Conservation (phyloP, 129 eudicot species). For the Chrysanthemum lavandulifolium region DNA sequence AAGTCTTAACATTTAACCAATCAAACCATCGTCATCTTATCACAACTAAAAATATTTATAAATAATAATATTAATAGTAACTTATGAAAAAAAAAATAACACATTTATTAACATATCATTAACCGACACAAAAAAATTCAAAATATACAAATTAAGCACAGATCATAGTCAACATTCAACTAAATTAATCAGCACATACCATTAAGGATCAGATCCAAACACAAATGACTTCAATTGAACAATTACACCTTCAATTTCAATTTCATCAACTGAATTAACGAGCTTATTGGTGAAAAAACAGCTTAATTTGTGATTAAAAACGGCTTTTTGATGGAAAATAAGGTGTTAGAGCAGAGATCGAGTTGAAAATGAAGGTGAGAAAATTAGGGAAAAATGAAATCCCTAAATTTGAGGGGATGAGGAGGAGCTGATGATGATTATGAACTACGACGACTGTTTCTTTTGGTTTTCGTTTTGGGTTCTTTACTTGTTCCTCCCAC, state of each 20-base stretch:
- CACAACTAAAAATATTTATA: too few species aligned
- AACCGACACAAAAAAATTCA: too few species aligned
- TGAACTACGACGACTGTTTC: slow-evolving; percentile 35
- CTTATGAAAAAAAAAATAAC: too few species aligned
- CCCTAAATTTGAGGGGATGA: slow-evolving; percentile 18
- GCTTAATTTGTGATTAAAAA: neutral
- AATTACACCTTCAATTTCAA: slow-evolving; percentile 17
- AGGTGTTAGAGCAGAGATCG: slow-evolving; percentile 24
- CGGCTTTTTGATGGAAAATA: neutral
- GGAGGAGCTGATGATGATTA: neutral
- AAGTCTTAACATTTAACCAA: too few species aligned
- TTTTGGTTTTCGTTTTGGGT: slow-evolving; percentile 6
- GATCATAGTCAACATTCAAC: slow-evolving; percentile 20
- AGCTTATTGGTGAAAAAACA: too few species aligned
- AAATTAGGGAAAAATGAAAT: slow-evolving; percentile 13
- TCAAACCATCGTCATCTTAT: too few species aligned
- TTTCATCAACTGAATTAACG: neutral
- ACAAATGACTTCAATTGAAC: slow-evolving; percentile 24
- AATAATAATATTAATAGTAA: too few species aligned
- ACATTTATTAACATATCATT: too few species aligned
- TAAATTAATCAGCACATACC: slow-evolving; percentile 23
- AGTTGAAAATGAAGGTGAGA: slow-evolving; percentile 13
- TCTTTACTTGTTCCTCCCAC: slow-evolving; percentile 22
- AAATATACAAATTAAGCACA: neutral
- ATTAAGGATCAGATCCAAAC: slow-evolving; percentile 37